Conservation (phyloP, 495 filamentous ascomycete species). For the Acidiella bohemica region DNA sequence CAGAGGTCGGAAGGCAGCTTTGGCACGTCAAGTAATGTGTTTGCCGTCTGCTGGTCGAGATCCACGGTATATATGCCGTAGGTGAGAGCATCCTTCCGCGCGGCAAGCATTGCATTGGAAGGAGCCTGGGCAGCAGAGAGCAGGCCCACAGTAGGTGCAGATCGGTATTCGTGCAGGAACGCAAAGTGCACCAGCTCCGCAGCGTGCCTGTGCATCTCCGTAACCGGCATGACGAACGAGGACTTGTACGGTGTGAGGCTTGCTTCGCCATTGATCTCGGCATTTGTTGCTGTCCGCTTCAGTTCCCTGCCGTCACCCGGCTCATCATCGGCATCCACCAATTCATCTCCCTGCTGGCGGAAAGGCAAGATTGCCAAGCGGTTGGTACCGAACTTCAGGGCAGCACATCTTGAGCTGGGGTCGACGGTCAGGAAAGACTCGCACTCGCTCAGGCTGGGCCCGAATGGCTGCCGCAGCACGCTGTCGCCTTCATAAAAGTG, state of each 20-base stretch:
- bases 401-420: constrained; percentile 81
- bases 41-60: constrained; percentile 84
- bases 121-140: constrained; percentile 61
- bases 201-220: constrained; percentile 72
- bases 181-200: constrained; percentile 79
- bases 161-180: constrained; percentile 91
- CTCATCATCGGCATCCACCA: constrained; percentile 38
- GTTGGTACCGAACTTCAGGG: constrained; percentile 75
- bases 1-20: constrained; percentile 83
- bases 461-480: constrained; percentile 60
- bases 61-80: constrained; percentile 95
- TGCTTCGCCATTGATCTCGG: constrained; percentile 38
- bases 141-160: constrained; percentile 95
- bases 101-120: constrained; percentile 55
- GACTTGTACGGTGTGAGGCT: constrained; percentile 64
- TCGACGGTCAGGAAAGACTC: constrained; percentile 74
- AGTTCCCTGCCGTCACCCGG: constrained; percentile 34
- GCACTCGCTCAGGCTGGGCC: constrained; percentile 50
- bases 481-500: constrained; percentile 97
- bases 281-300: constrained; percentile 14
- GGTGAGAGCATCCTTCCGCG: constrained; percentile 69
- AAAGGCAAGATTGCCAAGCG: constrained; percentile 93
- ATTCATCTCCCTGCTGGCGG: constrained; percentile 67
- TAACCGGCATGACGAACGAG: constrained; percentile 82
- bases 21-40: constrained; percentile 72